phyloP scores from a whole-genome alignment of 805 yeast species.

The Zygoascus tannicola region DNA sequence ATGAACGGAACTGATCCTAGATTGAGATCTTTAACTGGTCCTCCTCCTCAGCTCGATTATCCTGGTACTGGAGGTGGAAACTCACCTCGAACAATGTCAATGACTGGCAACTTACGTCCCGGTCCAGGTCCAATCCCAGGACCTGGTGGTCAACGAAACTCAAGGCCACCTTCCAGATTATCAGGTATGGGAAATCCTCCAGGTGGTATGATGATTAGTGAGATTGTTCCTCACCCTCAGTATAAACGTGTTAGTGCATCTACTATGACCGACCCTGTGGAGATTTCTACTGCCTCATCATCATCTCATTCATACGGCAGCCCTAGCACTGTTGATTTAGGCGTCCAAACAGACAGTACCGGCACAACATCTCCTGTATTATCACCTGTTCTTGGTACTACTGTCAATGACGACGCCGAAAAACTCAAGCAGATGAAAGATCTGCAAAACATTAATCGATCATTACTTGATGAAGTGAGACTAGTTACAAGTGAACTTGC shows the following conservation, averaged over 20 bases:
- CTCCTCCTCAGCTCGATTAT: conserved; percentile 5
- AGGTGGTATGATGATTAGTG: neutral
- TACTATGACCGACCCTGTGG: conserved; percentile 15
- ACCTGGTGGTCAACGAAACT: conserved; percentile 1
- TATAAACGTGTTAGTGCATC: conserved; percentile 8
- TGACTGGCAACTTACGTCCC: conserved; percentile 6
- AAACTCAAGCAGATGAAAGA: conserved; percentile 9
- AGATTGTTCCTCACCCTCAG: neutral
- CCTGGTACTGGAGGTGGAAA: neutral
- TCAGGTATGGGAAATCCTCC: conserved; percentile 6
- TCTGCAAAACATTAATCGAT: conserved; percentile 14
- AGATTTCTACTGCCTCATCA: neutral
- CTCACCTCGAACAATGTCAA: conserved; percentile 4
- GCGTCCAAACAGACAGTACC: conserved; percentile 2
- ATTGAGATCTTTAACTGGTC: conserved; percentile 8
- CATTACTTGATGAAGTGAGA: conserved; percentile 26
- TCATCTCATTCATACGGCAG: neutral
- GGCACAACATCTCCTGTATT: neutral
- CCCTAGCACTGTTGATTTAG: conserved; percentile 5
- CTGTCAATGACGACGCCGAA: neutral
- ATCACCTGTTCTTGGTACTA: neutral
- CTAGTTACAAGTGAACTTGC: conserved; percentile 30
- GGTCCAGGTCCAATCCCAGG: conserved; percentile 3
- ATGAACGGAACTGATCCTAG: conserved; percentile 1
- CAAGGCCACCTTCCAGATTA: conserved; percentile 14